Conservation (phyloP, 2,329 filamentous ascomycete species). For the Apiospora sp. region DNA sequence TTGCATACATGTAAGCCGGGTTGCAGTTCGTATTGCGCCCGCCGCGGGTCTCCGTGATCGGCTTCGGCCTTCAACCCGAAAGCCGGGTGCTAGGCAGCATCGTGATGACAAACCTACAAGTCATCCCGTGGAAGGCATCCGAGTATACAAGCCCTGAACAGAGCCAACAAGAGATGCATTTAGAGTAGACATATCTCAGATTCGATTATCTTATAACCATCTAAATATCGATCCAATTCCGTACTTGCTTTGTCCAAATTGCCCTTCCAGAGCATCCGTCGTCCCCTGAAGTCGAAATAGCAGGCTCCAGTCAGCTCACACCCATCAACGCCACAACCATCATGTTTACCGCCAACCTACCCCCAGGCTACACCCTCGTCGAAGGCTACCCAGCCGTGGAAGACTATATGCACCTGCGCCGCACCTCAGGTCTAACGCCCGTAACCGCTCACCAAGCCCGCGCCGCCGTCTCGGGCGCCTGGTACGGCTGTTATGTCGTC, state of each 20-base stretch:
- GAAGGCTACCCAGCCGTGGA: constrained; percentile 45
- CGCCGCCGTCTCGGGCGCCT: constrained; percentile 46
- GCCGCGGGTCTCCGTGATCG: constrained; percentile 3
- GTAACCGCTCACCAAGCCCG: constrained; percentile 47
- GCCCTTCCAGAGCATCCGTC: neutral
- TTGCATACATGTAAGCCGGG: neutral
- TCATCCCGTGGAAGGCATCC: neutral
- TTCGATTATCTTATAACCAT: neutral
- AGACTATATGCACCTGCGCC: constrained; percentile 48
- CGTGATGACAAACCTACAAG: neutral
- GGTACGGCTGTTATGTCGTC: constrained; percentile 53
- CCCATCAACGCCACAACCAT: neutral
- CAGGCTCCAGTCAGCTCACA: neutral
- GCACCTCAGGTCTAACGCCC: constrained; percentile 45
- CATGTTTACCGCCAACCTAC: constrained; percentile 33
- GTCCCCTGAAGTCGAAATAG: neutral
- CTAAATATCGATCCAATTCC: neutral
- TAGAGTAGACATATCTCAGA: neutral
- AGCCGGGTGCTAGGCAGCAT: neutral
- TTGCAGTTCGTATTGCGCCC: neutral
- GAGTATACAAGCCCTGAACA: neutral
- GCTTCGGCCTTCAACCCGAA: constrained; percentile 3
- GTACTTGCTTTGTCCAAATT: neutral
- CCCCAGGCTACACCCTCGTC: constrained; percentile 46
- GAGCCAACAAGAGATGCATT: neutral